Evolutionary conservation across 306 rosid genomes (phyloP), one percentile per base, ranked within the genome.

Genomic region (Inga leiocalycina): DNA sequence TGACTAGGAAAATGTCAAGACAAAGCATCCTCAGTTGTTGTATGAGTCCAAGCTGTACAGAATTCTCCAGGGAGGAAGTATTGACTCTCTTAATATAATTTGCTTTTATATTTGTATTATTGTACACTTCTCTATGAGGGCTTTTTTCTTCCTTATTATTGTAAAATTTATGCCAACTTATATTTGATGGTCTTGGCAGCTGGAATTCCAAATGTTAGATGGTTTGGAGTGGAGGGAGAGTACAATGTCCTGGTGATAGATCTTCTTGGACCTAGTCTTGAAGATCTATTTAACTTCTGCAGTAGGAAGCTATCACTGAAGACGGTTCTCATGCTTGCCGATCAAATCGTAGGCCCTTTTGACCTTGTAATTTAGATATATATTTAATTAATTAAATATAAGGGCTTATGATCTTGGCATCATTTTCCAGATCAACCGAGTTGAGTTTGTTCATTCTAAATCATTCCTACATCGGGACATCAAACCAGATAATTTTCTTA

Each of bases 241-340:
- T 94, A 94, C 79, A 94, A 94, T 82, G 98, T 94, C 46, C 85
- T 94, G 44, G 98, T 94, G 39, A 94, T 94, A 91, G 98, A 94
- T 91, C 90, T 94, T 51, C 98, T 94, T 69, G 98, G 98, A 71
- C 98, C 98, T 59, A 94, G 98, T 86, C 98, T 94, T 73, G 98
- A 94, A 86, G 97, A 94, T 88, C 91, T 94, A 39, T 92, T 94
- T 81, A 94, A 94, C 88, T 94, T 94, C 86, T 92, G 98, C 81
- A 92, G 94, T 78, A 89, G 98, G 86, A 92, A 94, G 78, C 93
- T 94, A 77, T 94, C 97, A 27, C 84, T 94, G 88, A 94, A 94
- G 92, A 89, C 98, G 0, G 97, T 93, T 84, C 97, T 93, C 78
- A 93, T 93, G 98, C 93, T 93, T 66, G 97, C 98, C 11, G 97